phyloP scores from a whole-genome alignment of 2,329 filamentous ascomycete genomes.

The Phaeomoniella chlamydospora region DNA sequence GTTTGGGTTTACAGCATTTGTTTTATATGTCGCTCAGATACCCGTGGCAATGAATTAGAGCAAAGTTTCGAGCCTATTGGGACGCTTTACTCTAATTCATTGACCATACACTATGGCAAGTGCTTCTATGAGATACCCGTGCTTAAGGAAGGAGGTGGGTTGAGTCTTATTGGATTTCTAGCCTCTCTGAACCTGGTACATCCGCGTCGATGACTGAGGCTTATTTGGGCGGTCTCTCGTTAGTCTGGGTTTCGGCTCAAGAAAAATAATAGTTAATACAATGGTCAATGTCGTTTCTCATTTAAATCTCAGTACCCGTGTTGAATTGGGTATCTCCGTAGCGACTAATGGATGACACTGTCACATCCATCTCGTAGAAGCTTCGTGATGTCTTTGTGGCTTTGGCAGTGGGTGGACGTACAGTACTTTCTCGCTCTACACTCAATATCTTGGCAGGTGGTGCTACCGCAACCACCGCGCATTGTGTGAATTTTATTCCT shows the following conservation, averaged over 20 bases:
- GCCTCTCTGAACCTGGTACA: not conserved
- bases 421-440: too few species aligned
- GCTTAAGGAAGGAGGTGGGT: constrained; percentile 1
- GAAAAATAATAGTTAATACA: not conserved
- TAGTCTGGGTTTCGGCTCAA: not conserved
- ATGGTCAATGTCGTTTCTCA: too few species aligned
- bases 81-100: not conserved
- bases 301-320: too few species aligned
- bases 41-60: constrained; percentile 1
- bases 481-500: too few species aligned
- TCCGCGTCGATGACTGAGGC: not conserved
- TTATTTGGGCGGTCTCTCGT: not conserved
- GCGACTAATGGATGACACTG: too few species aligned
- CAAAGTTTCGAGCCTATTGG: not conserved
- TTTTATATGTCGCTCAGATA: constrained; percentile 1
- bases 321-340: too few species aligned
- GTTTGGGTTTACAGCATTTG: not conserved
- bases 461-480: too few species aligned
- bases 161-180: not conserved
- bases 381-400: too few species aligned
- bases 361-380: too few species aligned
- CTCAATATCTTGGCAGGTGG: too few species aligned
- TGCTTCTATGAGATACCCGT: constrained; percentile 1
- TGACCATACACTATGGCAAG: not conserved
- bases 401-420: too few species aligned